phyloP scores from a whole-genome alignment of 106 monocot species.

The Hemerocallis citrina region DNA sequence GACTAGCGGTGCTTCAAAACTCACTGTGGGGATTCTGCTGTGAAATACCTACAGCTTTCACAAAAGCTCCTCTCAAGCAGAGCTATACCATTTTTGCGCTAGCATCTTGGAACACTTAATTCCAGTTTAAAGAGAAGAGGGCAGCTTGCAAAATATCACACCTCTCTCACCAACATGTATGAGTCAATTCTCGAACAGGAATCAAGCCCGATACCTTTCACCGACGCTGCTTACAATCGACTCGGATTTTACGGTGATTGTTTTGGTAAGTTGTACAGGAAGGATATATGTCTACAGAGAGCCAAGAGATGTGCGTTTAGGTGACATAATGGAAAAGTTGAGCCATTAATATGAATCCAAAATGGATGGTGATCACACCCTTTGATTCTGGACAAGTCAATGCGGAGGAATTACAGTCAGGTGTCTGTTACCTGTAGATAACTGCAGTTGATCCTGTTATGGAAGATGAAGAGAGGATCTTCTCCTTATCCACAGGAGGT shows the following conservation, averaged over 20 bases:
- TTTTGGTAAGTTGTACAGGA: constrained; percentile 72
- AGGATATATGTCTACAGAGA: constrained; percentile 86
- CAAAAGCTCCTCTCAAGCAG: constrained; percentile 76
- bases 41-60: constrained; percentile 86
- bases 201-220: constrained; percentile 87
- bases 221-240: constrained; percentile 84
- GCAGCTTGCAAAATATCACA: constrained; percentile 85
- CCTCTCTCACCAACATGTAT: constrained; percentile 76
- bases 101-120: constrained; percentile 86
- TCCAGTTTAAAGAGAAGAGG: constrained; percentile 79
- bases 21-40: constrained; percentile 89
- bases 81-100: constrained; percentile 80
- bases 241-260: constrained; percentile 82
- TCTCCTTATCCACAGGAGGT: constrained; percentile 61
- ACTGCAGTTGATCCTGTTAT: constrained; percentile 94
- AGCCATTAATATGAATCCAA: constrained; percentile 74
- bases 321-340: constrained; percentile 95
- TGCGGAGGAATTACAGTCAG: constrained; percentile 80
- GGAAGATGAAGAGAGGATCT: constrained; percentile 94
- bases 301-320: constrained; percentile 76
- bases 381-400: constrained; percentile 89
- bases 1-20: constrained; percentile 94
- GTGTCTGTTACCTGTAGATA: constrained; percentile 87
- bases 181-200: constrained; percentile 88
- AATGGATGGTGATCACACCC: constrained; percentile 63